Base-by-base conservation (phyloP, 495 filamentous ascomycete species). In the Xylaria telfairii region DNA sequence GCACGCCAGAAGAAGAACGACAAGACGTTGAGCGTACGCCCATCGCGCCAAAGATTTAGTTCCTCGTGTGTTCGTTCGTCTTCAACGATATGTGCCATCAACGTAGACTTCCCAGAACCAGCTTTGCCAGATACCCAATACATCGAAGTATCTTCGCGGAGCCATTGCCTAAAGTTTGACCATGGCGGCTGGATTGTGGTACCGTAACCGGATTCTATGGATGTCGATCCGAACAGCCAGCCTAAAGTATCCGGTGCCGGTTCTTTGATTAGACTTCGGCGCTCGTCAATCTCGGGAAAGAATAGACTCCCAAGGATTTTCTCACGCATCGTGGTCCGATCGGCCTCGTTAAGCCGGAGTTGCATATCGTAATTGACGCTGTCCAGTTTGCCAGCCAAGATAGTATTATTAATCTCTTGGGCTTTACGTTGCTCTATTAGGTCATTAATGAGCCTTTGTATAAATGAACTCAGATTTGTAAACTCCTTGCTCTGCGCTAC, bases 1-100 rank as follows among this genome's bases (percentile, higher is more conserved):
- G 79, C 51, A 57, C 71, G 74, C 80, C 82, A 86, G 66, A 84
- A 85, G 70, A 80, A 86, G 67, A 81, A 81, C 13, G 68, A 67
- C 1, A 79, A 72, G 39, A 74, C 47, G 12, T 77, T 41, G n/a
- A 81, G 62, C 19, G 69, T 65, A 7, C 62, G 37, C 1, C 26
- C 42, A 9, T 41, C 66, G 21, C 77, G 72, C 81, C 78, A 82
- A 0, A 15, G 3, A 1, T 56, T 13, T 49, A 76, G 17, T 1
- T 41, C 51, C 8, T 68, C 13, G 21, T 13, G 19, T 44, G 47
- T 67, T 62, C 63, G 51, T 59, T 2, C 10, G 65, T 73, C 28
- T 28, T 65, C 10, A 12, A 42, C 41, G 15, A 71, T 65, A n/a
- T 57, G 57, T 44, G 51, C 41, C 65, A 72, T 72, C 12, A 71